Evolutionary conservation across 768 basidiomycete species (phyloP).

Genomic region (Lactarius sp.): DNA sequence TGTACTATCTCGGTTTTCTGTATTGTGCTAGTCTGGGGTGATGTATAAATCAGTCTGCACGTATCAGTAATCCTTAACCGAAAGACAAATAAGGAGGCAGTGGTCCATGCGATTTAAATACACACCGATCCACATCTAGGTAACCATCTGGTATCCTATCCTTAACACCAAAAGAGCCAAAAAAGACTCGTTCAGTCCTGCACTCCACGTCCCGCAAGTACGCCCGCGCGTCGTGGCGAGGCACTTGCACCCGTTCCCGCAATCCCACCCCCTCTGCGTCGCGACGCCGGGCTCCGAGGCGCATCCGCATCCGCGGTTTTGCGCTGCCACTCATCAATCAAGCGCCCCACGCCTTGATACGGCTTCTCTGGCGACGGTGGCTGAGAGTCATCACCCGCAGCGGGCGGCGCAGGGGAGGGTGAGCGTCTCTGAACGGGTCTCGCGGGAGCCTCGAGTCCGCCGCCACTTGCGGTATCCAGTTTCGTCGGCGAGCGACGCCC

Average conservation of each 20-base stretch:
- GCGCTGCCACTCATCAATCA: conserved; percentile 86
- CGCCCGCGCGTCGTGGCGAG: conserved; percentile 21
- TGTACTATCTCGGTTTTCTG: background rate
- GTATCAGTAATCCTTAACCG: background rate
- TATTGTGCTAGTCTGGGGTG: conserved; percentile 1
- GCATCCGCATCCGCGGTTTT: conserved; percentile 60
- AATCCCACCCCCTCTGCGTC: conserved; percentile 32
- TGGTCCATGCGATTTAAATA: background rate
- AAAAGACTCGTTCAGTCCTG: conserved; percentile 6
- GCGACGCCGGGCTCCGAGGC: conserved; percentile 33
- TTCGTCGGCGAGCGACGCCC: conserved; percentile 22
- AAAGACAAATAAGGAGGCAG: background rate
- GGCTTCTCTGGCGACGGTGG: conserved; percentile 71
- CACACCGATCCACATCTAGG: background rate
- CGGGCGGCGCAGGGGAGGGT: conserved; percentile 7
- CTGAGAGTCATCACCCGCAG: conserved; percentile 30
- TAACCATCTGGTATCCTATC: background rate
- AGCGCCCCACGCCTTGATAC: conserved; percentile 76
- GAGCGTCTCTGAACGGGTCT: conserved; percentile 2
- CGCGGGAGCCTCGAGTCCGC: conserved; percentile 8
- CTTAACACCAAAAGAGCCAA: background rate
- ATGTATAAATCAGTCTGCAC: conserved; percentile 15
- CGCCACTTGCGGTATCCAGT: background rate
- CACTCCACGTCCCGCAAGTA: conserved; percentile 16
- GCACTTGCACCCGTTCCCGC: conserved; percentile 1